Conservation (phyloP, 192 early-diverging fungal species). For the Entomortierella lignicola region DNA sequence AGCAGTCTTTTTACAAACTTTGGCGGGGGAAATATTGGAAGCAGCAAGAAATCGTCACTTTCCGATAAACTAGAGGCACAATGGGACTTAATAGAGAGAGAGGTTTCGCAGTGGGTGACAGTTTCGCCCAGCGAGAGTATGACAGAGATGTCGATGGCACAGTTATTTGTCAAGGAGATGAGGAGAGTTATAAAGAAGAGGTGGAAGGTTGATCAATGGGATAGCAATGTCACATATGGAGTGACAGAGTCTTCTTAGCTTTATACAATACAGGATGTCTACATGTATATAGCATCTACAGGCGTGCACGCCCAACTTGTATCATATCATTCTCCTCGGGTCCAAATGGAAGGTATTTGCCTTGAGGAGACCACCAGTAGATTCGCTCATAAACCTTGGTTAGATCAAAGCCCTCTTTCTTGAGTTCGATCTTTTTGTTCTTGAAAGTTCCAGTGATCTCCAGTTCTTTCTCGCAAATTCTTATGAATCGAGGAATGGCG, state of each 20-base stretch:
- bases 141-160: constrained; percentile 9
- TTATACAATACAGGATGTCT: neutral
- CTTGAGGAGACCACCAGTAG: constrained; percentile 34
- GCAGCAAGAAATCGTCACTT: neutral
- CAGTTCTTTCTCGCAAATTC: constrained; percentile 58
- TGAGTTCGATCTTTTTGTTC: constrained; percentile 35
- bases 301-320: constrained; percentile 18
- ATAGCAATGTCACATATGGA: neutral
- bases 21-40: neutral
- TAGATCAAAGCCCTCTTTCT: constrained; percentile 34
- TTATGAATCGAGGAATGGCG: constrained; percentile 71
- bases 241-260: neutral
- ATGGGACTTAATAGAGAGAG: constrained; percentile 9
- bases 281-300: neutral
- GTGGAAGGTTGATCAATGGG: constrained; percentile 18
- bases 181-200: constrained; percentile 15
- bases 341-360: constrained; percentile 17
- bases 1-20: constrained; percentile 4
- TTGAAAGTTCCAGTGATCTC: constrained; percentile 45
- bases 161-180: constrained; percentile 25
- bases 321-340: constrained; percentile 1
- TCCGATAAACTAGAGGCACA: neutral
- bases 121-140: neutral
- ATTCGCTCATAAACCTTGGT: constrained; percentile 14
- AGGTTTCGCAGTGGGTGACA: constrained; percentile 20